phyloP scores from a whole-genome alignment of 1,284 basidiomycete genomes.

The Ceratobasidium sp. region DNA sequence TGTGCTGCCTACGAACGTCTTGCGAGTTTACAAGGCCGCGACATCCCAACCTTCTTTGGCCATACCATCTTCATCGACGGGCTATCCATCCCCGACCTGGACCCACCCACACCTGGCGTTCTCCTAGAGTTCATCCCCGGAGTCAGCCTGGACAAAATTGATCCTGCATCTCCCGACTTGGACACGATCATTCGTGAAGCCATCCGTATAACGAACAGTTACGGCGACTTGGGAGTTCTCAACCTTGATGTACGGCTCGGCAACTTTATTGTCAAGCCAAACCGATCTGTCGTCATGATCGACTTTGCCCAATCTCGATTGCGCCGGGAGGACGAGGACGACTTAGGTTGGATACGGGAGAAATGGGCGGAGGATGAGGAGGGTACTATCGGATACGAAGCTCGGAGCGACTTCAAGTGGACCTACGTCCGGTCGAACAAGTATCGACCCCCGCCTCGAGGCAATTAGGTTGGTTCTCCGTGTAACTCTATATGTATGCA shows the following conservation, averaged over 20 bases:
- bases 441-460: neutral
- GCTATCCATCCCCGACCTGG: neutral
- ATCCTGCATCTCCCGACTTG: neutral
- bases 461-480: too few species aligned
- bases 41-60: slow-evolving; percentile 11
- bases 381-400: neutral
- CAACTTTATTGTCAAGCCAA: too few species aligned
- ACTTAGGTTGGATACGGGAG: neutral
- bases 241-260: slow-evolving; percentile 1
- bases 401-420: neutral
- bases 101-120: neutral
- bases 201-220: neutral
- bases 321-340: neutral
- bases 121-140: slow-evolving; percentile 21
- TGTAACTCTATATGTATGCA: too few species aligned
- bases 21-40: neutral
- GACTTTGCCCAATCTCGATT: slow-evolving; percentile 22
- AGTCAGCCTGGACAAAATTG: neutral
- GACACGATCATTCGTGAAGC: neutral
- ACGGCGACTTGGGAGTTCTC: neutral
- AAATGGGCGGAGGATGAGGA: slow-evolving; percentile 6
- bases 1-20: slow-evolving; percentile 18
- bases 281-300: slow-evolving; percentile 13
- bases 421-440: neutral
- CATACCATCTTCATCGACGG: neutral